These are phyloP conservation scores for Anisodus acutangulus DNA, from an alignment of 257 asterid species.

Conservation along the genomic window DNA sequence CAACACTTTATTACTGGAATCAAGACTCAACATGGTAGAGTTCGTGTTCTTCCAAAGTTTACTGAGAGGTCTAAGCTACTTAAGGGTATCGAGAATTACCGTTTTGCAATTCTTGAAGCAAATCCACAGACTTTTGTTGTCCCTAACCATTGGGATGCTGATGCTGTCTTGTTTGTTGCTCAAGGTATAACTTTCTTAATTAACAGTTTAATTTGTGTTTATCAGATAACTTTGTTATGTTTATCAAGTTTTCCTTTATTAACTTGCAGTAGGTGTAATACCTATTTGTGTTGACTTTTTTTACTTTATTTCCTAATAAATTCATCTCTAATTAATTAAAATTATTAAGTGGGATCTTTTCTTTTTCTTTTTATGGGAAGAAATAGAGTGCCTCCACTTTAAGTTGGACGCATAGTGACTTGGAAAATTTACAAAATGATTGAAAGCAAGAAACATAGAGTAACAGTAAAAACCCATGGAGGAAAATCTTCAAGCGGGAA, in stretches of 20 bases:
- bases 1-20: constrained; percentile 52
- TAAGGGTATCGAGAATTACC: constrained; percentile 63
- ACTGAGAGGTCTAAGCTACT: constrained; percentile 58
- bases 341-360: too few species aligned
- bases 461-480: not conserved
- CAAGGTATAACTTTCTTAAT: constrained; percentile 46
- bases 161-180: constrained; percentile 48
- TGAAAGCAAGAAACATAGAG: not conserved
- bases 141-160: constrained; percentile 77
- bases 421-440: constrained; percentile 8
- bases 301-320: too few species aligned
- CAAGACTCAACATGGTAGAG: constrained; percentile 54
- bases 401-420: not conserved
- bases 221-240: too few species aligned
- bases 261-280: too few species aligned
- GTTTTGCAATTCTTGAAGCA: constrained; percentile 59
- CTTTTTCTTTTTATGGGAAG: not conserved
- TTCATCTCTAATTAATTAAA: too few species aligned
- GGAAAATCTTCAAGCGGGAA: not conserved
- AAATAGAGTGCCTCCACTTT: not conserved
- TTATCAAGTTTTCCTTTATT: too few species aligned
- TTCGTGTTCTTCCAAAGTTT: constrained; percentile 63
- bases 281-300: too few species aligned
- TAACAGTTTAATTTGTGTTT: too few species aligned
- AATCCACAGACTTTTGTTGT: constrained; percentile 65